phyloP scores from a whole-genome alignment of 1,139 yeast species.

The Magnusiomyces clavatus region DNA sequence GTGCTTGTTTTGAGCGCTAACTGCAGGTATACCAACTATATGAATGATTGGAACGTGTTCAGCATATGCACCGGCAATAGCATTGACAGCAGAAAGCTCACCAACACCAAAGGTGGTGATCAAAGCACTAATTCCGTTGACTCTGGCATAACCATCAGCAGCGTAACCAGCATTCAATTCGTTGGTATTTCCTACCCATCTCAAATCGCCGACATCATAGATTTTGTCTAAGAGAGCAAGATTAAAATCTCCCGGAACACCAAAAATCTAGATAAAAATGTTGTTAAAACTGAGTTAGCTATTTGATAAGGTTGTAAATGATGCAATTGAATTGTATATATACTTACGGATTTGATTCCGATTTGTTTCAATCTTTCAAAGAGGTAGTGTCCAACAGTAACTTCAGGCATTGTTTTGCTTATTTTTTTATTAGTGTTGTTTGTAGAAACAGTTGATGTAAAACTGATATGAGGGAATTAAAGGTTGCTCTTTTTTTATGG shows the following conservation, averaged over 20 bases:
- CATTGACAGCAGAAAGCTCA: constrained; percentile 60
- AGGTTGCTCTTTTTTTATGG: neutral
- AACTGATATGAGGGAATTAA: neutral
- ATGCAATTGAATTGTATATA: neutral
- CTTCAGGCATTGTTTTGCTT: constrained; percentile 15
- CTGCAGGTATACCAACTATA: constrained; percentile 57
- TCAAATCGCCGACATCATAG: constrained; percentile 37
- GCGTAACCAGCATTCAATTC: constrained; percentile 53
- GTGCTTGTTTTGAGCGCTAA: constrained; percentile 58
- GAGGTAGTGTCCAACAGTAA: constrained; percentile 45
- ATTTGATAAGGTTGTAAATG: neutral
- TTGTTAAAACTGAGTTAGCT: constrained; percentile 16
- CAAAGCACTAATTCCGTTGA: constrained; percentile 49
- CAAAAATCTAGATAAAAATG: constrained; percentile 31
- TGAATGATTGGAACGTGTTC: constrained; percentile 58
- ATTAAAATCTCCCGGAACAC: constrained; percentile 74
- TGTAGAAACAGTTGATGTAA: neutral
- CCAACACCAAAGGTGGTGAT: constrained; percentile 71
- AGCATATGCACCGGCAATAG: constrained; percentile 60
- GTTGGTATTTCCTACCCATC: constrained; percentile 42
- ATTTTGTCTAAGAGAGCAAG: constrained; percentile 53
- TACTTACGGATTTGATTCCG: constrained; percentile 34
- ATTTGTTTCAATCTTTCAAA: constrained; percentile 43
- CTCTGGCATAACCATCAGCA: constrained; percentile 62
- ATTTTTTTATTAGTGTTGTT: too few relatives aligned